phyloP scores from a whole-genome alignment of 2,329 filamentous ascomycete species.

The Aspergillus transmontanensis region DNA sequence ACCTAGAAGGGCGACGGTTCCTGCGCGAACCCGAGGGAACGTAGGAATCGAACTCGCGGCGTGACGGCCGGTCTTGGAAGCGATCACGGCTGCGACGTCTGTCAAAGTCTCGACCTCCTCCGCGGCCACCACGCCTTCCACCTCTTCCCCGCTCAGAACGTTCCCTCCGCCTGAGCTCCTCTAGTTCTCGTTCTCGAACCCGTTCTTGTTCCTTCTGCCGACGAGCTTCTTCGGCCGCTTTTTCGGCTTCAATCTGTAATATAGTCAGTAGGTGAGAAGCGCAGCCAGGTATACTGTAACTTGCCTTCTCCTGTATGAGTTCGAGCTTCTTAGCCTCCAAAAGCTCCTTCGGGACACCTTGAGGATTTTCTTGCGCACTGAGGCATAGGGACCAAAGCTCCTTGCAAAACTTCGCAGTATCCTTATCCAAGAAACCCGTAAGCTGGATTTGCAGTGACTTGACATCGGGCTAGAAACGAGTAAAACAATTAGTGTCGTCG shows the following conservation, averaged over 20 bases:
- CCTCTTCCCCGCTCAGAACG: slow-evolving; percentile 43
- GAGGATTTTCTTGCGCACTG: slow-evolving; percentile 83
- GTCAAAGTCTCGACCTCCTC: slow-evolving; percentile 48
- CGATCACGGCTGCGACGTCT: slow-evolving; percentile 52
- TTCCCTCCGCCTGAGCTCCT: slow-evolving; percentile 64
- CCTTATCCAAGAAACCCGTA: slow-evolving; percentile 91
- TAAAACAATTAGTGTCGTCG: slow-evolving; percentile 21
- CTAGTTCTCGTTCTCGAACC: slow-evolving; percentile 70
- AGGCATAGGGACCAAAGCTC: slow-evolving; percentile 90
- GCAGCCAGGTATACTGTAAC: background rate
- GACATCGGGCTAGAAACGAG: slow-evolving; percentile 75
- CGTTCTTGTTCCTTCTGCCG: slow-evolving; percentile 71
- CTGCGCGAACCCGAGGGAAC: slow-evolving; percentile 51
- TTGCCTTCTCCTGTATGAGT: slow-evolving; percentile 89
- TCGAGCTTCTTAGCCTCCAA: slow-evolving; percentile 96
- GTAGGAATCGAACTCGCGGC: slow-evolving; percentile 60
- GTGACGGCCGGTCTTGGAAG: slow-evolving; percentile 48
- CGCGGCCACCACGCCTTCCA: slow-evolving; percentile 39
- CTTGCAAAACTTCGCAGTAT: slow-evolving; percentile 86
- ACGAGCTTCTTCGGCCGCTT: slow-evolving; percentile 74
- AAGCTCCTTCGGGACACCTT: slow-evolving; percentile 91
- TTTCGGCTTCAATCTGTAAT: slow-evolving; percentile 75
- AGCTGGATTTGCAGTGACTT: slow-evolving; percentile 94
- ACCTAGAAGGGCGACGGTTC: slow-evolving; percentile 41
- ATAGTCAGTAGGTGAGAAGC: slow-evolving; percentile 14